Evolutionary conservation across 1,284 basidiomycete genomes (phyloP).

Genomic region (Puccinia polysora): DNA sequence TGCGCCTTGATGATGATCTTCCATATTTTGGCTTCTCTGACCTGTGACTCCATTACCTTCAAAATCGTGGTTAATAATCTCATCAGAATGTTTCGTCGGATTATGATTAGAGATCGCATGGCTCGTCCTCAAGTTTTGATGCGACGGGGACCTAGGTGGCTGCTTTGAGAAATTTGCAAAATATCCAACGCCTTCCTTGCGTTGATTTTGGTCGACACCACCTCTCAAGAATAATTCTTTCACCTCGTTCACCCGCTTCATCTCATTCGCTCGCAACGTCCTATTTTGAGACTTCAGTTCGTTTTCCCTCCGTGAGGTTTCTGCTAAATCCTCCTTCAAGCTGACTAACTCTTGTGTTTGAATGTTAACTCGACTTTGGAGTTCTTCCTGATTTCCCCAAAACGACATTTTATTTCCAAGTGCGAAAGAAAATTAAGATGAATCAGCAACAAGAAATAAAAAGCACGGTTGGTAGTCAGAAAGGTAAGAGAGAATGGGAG

Average conservation of each 20-base stretch:
- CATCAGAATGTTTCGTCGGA: not conserved
- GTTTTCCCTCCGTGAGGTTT: not conserved
- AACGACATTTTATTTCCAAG: no score
- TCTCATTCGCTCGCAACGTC: slow-evolving; percentile 18
- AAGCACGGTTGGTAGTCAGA: no score
- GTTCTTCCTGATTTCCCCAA: slow-evolving; percentile 5
- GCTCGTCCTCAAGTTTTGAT: not conserved
- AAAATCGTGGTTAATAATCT: no score
- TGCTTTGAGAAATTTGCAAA: slow-evolving; percentile 29
- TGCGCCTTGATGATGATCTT: no score
- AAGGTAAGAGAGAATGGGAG: not conserved
- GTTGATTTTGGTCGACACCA: not conserved
- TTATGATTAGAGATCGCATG: not conserved
- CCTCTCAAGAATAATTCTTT: slow-evolving; percentile 14
- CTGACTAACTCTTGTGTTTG: not conserved
- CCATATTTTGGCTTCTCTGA: no score
- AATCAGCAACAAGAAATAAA: no score
- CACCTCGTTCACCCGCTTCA: slow-evolving; percentile 28
- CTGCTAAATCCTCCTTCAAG: not conserved
- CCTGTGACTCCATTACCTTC: no score
- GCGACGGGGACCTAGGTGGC: not conserved
- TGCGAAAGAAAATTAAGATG: no score
- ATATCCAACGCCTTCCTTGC: slow-evolving; percentile 34
- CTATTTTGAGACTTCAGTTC: slow-evolving; percentile 3
- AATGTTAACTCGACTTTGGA: not conserved